Base-by-base conservation (phyloP, 2,329 filamentous ascomycete species). In the Karstenula rhodostoma region DNA sequence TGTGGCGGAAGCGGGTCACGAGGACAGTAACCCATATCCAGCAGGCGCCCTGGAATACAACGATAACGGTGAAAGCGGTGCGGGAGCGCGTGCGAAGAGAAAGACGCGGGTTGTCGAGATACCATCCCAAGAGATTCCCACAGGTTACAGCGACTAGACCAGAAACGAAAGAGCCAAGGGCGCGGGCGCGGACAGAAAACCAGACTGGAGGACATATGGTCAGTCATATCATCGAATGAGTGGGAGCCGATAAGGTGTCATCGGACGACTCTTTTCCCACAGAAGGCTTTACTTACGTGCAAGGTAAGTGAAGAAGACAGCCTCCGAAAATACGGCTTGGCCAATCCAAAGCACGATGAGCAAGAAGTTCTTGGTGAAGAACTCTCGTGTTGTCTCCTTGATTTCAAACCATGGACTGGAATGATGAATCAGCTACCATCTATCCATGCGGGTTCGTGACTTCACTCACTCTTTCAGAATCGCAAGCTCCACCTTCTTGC, bases 1-100 rank as follows among this genome's bases (percentile, higher is more conserved):
- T 85, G 12, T 78, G 74, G 17, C 81, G 81, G 73, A 87, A 92
- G 32, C 85, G 80, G 0, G 88, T 88, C 0, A 87, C 87, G 2
- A 90, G 75, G 2, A 92, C 77, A 0, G 89, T 90, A 0, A 85
- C 86, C 90, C 90, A 93, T 3, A 87, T 80, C 90, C 90, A 93
- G 85, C 88, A 91, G 0, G 81, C 88, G 0, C 89, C 89, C 67
- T 91, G 89, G 0, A 90, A 67, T 0, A 82, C 77, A 17, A 84
- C 79, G 46, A 89, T 83, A 3, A 79, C 58, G 61, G 77, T 80
- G 67, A 90, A 91, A 0, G 86, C 80, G 3, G 73, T 80, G 3
- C 89, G 80, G 1, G 85, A 81, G 5, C 89, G 82, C 0, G 77
- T 72, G 61, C 84, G 85, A 3, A 90, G 77, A 0, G 86, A 74